Evolutionary conservation across 331 rosid genomes (phyloP).

Genomic region (Saraca asoca): DNA sequence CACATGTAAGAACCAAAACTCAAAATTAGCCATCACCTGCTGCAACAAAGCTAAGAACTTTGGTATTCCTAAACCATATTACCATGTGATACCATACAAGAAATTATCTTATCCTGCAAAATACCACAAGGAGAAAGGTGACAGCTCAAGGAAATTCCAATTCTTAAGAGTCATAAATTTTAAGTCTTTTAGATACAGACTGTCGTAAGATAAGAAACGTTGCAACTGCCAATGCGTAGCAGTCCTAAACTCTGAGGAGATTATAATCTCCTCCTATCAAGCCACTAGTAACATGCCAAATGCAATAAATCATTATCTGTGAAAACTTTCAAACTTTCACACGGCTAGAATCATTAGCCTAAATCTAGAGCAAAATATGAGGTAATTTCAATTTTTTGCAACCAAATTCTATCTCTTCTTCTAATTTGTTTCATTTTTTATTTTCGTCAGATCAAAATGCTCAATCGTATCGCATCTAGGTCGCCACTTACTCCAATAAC

Average conservation of each 20-base stretch:
- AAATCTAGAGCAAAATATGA: background rate
- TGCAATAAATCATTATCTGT: background rate
- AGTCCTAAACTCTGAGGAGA: background rate
- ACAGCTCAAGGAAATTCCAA: conserved; percentile 11
- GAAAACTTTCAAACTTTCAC: background rate
- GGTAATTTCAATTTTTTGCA: background rate
- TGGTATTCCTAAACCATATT: background rate
- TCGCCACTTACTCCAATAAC: too few relatives aligned
- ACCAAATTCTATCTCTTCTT: background rate
- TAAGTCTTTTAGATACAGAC: conserved; percentile 1
- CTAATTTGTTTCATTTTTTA: background rate
- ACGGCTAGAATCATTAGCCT: background rate
- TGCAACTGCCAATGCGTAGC: conserved; percentile 17
- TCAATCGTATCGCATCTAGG: too few relatives aligned
- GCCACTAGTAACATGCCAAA: background rate
- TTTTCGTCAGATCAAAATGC: background rate
- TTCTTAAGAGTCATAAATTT: background rate
- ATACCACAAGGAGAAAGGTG: background rate
- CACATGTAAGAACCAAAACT: background rate
- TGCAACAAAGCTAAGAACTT: background rate
- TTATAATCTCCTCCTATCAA: conserved; percentile 15
- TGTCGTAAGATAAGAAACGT: background rate
- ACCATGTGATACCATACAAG: background rate
- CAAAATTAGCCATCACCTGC: conserved; percentile 13
- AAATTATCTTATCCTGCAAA: background rate